Evolutionary conservation across 208 protist species (phyloP).

Genomic region (Herpetomonas tarakana): DNA sequence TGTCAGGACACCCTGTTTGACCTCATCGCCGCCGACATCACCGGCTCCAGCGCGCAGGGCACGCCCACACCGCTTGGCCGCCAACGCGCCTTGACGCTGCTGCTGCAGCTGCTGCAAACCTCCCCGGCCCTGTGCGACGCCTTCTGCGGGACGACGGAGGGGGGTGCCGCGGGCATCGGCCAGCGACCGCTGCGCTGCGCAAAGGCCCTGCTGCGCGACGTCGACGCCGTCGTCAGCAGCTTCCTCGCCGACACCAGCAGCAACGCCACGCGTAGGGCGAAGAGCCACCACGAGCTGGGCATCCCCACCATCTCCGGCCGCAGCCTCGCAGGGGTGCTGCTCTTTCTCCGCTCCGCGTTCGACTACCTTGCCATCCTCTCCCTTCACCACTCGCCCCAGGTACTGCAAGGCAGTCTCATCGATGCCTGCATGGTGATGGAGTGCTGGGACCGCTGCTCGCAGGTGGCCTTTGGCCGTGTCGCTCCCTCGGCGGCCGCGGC

Average conservation of each 20-base stretch:
- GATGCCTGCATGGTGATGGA: conserved; percentile 54
- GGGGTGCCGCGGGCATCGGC: conserved; percentile 25
- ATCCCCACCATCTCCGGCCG: neutral
- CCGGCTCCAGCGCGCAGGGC: conserved; percentile 6
- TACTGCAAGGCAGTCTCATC: conserved; percentile 56
- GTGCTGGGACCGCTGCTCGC: conserved; percentile 52
- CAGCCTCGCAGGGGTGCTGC: conserved; percentile 11
- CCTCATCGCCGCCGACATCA: conserved; percentile 57
- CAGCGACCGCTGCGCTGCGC: conserved; percentile 41
- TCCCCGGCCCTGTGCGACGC: conserved; percentile 64
- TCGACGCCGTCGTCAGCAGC: conserved; percentile 42
- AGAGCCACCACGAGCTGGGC: neutral
- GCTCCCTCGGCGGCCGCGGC: conserved; percentile 9
- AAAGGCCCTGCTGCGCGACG: conserved; percentile 34
- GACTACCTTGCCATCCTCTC: conserved; percentile 61
- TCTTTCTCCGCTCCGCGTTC: conserved; percentile 51
- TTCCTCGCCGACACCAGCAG: conserved; percentile 30
- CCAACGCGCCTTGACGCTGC: conserved; percentile 43
- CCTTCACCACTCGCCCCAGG: conserved; percentile 44
- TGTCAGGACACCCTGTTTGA: conserved; percentile 54
- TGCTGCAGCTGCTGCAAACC: conserved; percentile 53
- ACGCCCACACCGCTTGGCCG: neutral
- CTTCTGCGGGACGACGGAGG: conserved; percentile 39
- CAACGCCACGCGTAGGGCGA: conserved; percentile 8
- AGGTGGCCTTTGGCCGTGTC: conserved; percentile 51